phyloP scores from a whole-genome alignment of 345 rosid species.

The Zanthoxylum bungeanum region DNA sequence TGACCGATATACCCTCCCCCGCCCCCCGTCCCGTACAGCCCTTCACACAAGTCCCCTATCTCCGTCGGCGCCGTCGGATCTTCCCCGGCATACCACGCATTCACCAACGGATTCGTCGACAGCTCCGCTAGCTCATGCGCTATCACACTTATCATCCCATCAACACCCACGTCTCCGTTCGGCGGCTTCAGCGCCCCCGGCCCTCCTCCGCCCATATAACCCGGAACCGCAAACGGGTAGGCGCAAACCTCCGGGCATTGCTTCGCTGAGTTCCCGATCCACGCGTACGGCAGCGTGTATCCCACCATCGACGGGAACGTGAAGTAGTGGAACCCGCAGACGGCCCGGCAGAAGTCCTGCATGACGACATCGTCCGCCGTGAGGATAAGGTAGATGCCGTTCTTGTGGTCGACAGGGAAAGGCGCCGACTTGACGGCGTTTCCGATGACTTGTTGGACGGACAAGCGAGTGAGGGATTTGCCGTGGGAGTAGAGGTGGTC shows the following conservation, averaged over 20 bases:
- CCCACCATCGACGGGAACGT: slow-evolving; percentile 98
- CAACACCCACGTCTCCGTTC: slow-evolving; percentile 77
- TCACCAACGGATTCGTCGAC: slow-evolving; percentile 76
- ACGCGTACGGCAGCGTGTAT: slow-evolving; percentile 93
- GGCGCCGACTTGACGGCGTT: slow-evolving; percentile 62
- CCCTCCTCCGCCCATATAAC: slow-evolving; percentile 75
- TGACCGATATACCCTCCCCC: slow-evolving; percentile 94
- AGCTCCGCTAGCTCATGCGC: slow-evolving; percentile 94
- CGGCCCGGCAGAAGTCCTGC: slow-evolving; percentile 93
- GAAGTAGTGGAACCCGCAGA: slow-evolving; percentile 94
- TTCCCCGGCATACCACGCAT: slow-evolving; percentile 99
- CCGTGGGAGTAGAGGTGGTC: slow-evolving; percentile 68
- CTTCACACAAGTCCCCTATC: slow-evolving; percentile 84
- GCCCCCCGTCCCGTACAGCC: slow-evolving; percentile 88
- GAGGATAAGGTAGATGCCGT: slow-evolving; percentile 79
- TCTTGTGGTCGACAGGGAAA: slow-evolving; percentile 77
- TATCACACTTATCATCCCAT: slow-evolving; percentile 96
- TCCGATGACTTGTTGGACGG: slow-evolving; percentile 78
- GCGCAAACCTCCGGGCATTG: slow-evolving; percentile 97
- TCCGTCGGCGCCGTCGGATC: slow-evolving; percentile 96
- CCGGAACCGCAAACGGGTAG: slow-evolving; percentile 89
- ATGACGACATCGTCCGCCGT: slow-evolving; percentile 71
- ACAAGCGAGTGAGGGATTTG: slow-evolving; percentile 57
- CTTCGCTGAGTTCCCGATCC: slow-evolving; percentile 84
- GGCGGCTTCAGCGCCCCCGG: slow-evolving; percentile 63